Percentiles rank a stretch among this genome's conserved stretches.
Evolutionary conservation across 2,329 filamentous ascomycete genomes (phyloP).

Genomic region (Fusarium circinatum): DNA sequence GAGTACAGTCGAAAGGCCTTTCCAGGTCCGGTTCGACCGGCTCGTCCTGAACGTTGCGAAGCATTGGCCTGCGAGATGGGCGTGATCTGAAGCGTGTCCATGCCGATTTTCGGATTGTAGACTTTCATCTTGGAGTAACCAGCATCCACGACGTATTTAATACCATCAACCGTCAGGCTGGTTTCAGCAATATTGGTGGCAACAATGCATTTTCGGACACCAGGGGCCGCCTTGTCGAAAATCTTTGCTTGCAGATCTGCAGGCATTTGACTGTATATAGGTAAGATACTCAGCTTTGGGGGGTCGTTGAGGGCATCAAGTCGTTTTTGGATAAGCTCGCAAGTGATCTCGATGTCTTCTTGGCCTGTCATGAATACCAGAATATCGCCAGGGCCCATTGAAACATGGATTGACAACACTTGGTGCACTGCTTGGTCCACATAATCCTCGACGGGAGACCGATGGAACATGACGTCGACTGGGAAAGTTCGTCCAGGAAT

Average conservation of each 20-base stretch:
- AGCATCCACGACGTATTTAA: constrained; percentile 98
- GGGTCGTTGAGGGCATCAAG: constrained; percentile 92
- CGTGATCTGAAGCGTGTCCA: constrained; percentile 98
- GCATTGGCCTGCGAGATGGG: constrained; percentile 97
- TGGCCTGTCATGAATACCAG: constrained; percentile 99
- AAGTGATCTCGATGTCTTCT: constrained; percentile 97
- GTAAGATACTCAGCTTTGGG: constrained; percentile 91
- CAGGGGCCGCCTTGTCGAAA: constrained; percentile 89
- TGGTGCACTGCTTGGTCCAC: constrained; percentile 97
- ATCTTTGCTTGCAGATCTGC: constrained; percentile 98
- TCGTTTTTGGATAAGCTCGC: constrained; percentile 89
- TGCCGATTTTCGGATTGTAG: constrained; percentile 98
- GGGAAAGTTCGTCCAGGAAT: constrained; percentile 97
- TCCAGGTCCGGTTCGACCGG: constrained; percentile 92
- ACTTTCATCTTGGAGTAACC: constrained; percentile 98
- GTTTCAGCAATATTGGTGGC: constrained; percentile 99
- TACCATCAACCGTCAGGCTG: constrained; percentile 96
- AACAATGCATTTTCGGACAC: constrained; percentile 96
- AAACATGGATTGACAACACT: constrained; percentile 94
- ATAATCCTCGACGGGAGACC: constrained; percentile 96
- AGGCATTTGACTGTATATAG: constrained; percentile 99
- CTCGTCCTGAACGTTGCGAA: constrained; percentile 90
- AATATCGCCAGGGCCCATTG: constrained; percentile 92
- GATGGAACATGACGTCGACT: constrained; percentile 94
- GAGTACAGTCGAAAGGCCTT: constrained; percentile 96